phyloP scores from a whole-genome alignment of 208 protist species.

The Wallacemonas collosoma region DNA sequence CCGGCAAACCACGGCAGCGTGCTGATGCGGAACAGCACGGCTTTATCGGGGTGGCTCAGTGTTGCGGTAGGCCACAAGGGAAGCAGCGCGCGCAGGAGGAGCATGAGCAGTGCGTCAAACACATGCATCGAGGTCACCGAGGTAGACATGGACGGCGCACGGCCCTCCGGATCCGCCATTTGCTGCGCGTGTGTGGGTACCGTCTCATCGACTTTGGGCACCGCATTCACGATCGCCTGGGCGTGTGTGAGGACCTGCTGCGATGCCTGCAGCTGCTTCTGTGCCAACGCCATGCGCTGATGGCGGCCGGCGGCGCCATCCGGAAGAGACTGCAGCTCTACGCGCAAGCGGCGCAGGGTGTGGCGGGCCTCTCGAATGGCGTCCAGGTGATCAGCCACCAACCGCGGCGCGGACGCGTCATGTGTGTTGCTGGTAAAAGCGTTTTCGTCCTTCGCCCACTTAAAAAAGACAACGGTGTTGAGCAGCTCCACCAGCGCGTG shows the following conservation, averaged over 20 bases:
- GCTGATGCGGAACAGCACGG: slow-evolving; percentile 13
- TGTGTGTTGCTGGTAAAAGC: not conserved
- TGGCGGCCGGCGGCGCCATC: not conserved
- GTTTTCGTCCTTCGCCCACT: slow-evolving; percentile 46
- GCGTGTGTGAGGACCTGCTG: slow-evolving; percentile 10
- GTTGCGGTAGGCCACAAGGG: slow-evolving; percentile 9
- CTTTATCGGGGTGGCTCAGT: slow-evolving; percentile 8
- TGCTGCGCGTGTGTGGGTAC: too few species aligned
- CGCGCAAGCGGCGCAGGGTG: not conserved
- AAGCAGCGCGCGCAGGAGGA: slow-evolving; percentile 32
- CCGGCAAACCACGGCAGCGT: slow-evolving; percentile 19
- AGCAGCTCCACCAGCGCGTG: slow-evolving; percentile 30
- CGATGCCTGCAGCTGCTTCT: slow-evolving; percentile 6
- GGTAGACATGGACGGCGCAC: too few species aligned
- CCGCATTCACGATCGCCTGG: not conserved
- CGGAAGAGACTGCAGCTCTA: not conserved
- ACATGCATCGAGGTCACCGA: slow-evolving; percentile 18
- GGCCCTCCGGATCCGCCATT: too few species aligned
- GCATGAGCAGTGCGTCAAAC: slow-evolving; percentile 23
- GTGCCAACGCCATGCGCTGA: not conserved
- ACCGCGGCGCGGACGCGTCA: not conserved
- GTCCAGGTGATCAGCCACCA: not conserved
- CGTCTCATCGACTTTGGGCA: slow-evolving; percentile 19
- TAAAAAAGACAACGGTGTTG: slow-evolving; percentile 42
- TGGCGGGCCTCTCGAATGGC: not conserved